Conservation (phyloP, 2,329 filamentous ascomycete species). For the Colletotrichum kahawae region DNA sequence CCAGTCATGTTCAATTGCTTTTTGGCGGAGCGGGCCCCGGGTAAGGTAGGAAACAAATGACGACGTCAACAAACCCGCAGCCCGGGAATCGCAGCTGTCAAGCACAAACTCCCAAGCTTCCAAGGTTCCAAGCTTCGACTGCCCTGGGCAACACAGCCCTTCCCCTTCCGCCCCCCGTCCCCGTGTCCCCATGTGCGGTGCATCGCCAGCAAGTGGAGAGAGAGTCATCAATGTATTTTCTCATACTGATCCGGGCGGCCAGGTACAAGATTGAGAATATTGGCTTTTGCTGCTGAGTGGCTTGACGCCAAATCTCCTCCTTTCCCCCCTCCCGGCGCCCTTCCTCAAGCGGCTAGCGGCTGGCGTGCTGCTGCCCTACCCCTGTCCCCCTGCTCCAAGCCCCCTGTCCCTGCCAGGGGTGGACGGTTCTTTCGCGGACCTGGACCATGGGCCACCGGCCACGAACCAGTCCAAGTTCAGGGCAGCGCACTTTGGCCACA, state of each 20-base stretch:
- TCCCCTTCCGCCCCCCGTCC: not conserved
- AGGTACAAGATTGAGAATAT: not conserved
- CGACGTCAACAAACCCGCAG: not conserved
- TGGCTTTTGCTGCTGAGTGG: conserved; percentile 1
- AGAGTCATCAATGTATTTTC: not conserved
- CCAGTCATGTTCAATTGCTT: not conserved
- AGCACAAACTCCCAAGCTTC: not conserved
- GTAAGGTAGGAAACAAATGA: not conserved
- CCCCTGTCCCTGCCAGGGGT: conserved; percentile 11
- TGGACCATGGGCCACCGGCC: not conserved
- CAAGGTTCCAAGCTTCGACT: not conserved
- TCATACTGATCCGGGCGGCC: not conserved
- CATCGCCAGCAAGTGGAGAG: not conserved
- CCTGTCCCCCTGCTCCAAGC: not conserved
- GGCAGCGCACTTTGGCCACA: not conserved
- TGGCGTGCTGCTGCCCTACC: not conserved
- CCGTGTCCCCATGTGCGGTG: not conserved
- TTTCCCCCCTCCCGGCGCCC: conserved; percentile 3
- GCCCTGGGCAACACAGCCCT: not conserved
- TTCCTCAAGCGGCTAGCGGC: not conserved
- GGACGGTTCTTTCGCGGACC: not conserved
- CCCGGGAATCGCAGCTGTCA: not conserved
- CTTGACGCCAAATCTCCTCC: conserved; percentile 22
- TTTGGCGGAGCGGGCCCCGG: not conserved
- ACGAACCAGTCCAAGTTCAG: conserved; percentile 13